Evolutionary conservation across 768 basidiomycete species (phyloP), one percentile per base, ranked within the genome.

Genomic region (Serendipita sp.): DNA sequence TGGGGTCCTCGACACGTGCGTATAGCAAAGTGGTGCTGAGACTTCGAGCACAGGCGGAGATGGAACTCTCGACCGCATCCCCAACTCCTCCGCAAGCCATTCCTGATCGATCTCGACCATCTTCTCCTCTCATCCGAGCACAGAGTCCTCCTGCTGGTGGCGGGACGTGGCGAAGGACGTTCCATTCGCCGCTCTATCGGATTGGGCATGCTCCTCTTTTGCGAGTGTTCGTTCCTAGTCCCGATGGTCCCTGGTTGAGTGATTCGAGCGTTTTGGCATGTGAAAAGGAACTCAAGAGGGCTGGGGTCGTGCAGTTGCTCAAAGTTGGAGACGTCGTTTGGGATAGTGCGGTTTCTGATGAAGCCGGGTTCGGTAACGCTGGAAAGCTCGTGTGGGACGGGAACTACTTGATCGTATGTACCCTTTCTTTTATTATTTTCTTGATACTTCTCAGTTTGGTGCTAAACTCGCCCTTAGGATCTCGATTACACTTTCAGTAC

Each of bases 321-420:
- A 78, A 85, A 56, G 76, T 83, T 34, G 90, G 90, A 0, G 90
- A 93, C 72, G 83, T 91, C 0, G 82, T 92, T 13, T 92, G 90
- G 89, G 91, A 92, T 69, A 78, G 85, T 13, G 91, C 89, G 3
- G 87, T 88, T 1, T 86, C 87, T 7, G 89, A 91, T 70, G 89
- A 92, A 71, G 88, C 56, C 3, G 56, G 56, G 8, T 60, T 60
- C 3, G 56, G 85, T 1, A 91, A 92, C 72, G 79, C 85, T 4
- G 90, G 90, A n/a, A 76, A 87, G 67, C 71, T 91, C 73, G 78
- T 91, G 7, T 92, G 89, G 89, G 91, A 91, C 71, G 90, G 90
- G n/a, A 83, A 81, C 66, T 92, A 90, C 74, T 78, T 92, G 4
- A 83, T 92, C 69, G 89, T 91, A 71, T 70, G 88, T 78, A 4